These are phyloP conservation scores for Ogataea salicorniae DNA, from an alignment of 805 yeast species.

Conservation along the genomic window DNA sequence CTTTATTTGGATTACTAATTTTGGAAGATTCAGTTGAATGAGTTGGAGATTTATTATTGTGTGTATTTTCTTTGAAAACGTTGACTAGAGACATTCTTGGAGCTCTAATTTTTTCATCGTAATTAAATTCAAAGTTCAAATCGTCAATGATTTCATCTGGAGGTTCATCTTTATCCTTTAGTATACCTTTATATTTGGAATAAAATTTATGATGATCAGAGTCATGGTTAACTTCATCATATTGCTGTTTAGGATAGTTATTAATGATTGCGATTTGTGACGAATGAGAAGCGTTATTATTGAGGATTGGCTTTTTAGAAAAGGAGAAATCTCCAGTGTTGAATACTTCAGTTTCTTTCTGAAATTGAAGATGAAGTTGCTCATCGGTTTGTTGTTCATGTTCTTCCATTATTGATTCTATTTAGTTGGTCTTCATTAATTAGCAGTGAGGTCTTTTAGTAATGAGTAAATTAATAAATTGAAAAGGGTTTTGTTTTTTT, in stretches of 20 bases:
- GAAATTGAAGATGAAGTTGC: neutral
- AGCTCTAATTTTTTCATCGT: conserved; percentile 51
- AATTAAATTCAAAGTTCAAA: conserved; percentile 33
- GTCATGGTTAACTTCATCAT: conserved; percentile 25
- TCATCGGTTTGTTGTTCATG: neutral
- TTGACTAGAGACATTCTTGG: conserved; percentile 43
- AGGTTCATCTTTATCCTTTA: conserved; percentile 27
- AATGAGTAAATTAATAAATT: neutral
- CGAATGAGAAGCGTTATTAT: conserved; percentile 10
- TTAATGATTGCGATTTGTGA: conserved; percentile 27
- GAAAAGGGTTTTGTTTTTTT: too few relatives aligned
- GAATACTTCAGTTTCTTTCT: neutral
- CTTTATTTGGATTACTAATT: neutral
- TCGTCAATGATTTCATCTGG: conserved; percentile 25
- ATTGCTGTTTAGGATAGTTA: conserved; percentile 29
- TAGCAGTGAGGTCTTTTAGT: conserved; percentile 34
- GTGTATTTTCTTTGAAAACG: conserved; percentile 13
- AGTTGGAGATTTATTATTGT: neutral
- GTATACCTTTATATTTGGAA: conserved; percentile 27
- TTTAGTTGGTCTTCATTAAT: conserved; percentile 28
- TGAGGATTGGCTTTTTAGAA: conserved; percentile 24
- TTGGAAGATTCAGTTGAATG: neutral
- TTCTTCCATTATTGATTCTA: neutral
- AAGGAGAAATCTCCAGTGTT: conserved; percentile 23
- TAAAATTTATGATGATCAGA: conserved; percentile 27